Evolutionary conservation across 352 stramenopile genomes (phyloP).

Genomic region (Saprolegnia parasitica): DNA sequence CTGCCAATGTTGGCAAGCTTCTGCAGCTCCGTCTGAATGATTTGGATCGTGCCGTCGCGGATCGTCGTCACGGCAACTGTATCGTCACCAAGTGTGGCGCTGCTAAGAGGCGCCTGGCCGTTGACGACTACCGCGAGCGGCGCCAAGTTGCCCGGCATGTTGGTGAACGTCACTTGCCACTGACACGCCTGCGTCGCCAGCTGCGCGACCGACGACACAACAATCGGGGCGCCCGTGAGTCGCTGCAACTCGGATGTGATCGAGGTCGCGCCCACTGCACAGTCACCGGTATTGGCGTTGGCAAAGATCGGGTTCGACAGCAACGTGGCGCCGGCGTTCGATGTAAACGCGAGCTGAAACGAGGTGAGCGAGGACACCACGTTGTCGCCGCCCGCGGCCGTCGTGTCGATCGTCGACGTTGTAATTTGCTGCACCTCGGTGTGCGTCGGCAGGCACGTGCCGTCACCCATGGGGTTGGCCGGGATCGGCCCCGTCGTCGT

Average conservation of each 20-base stretch:
- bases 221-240: constrained; percentile 42
- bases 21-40: constrained; percentile 94
- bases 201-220: constrained; percentile 42
- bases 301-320: constrained; percentile 78
- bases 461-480: constrained; percentile 58
- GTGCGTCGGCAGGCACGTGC: constrained; percentile 55
- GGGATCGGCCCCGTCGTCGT: constrained; percentile 78
- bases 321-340: constrained; percentile 44
- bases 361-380: constrained; percentile 78
- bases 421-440: constrained; percentile 88
- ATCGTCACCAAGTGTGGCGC: constrained; percentile 67
- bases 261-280: constrained; percentile 48
- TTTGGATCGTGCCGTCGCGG: constrained; percentile 78
- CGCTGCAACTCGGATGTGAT: constrained; percentile 54
- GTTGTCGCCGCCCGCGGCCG: constrained; percentile 76
- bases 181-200: constrained; percentile 68
- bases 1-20: constrained; percentile 83
- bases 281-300: constrained; percentile 77
- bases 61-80: constrained; percentile 71
- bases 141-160: constrained; percentile 79
- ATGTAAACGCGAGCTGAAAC: constrained; percentile 88
- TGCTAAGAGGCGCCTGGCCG: constrained; percentile 32
- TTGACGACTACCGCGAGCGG: constrained; percentile 62
- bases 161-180: constrained; percentile 89
- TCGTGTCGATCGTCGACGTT: constrained; percentile 89